phyloP scores from a whole-genome alignment of 2,329 filamentous ascomycete species.

The Hymenoscyphus occultus region DNA sequence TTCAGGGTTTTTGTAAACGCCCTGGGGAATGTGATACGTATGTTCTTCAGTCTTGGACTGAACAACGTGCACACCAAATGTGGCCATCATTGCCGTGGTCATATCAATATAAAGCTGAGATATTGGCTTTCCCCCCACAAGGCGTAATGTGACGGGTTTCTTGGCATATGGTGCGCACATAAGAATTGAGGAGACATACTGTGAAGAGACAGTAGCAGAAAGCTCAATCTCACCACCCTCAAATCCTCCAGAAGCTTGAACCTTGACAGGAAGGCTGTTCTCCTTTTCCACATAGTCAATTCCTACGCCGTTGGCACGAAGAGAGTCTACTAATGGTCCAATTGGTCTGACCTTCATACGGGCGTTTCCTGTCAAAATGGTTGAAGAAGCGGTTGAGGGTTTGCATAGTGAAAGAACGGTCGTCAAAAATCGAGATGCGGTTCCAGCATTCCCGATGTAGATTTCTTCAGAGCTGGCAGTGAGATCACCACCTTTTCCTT shows the following conservation, averaged over 20 bases:
- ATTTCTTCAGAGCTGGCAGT: constrained; percentile 72
- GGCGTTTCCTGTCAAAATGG: constrained; percentile 85
- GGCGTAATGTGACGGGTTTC: constrained; percentile 80
- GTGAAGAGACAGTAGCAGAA: constrained; percentile 94
- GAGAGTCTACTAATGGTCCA: constrained; percentile 85
- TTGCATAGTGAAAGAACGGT: constrained; percentile 84
- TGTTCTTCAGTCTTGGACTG: constrained; percentile 76
- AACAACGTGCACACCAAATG: constrained; percentile 80
- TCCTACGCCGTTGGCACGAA: constrained; percentile 80
- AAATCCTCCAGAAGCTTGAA: constrained; percentile 79
- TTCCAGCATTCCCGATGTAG: constrained; percentile 95
- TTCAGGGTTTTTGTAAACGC: constrained; percentile 74
- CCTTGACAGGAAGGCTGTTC: constrained; percentile 77
- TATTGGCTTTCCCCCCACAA: constrained; percentile 96
- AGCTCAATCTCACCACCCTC: constrained; percentile 85
- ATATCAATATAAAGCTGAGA: constrained; percentile 98
- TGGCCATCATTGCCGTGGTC: constrained; percentile 96
- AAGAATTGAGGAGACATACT: constrained; percentile 94
- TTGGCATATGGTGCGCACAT: constrained; percentile 98
- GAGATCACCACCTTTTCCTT: constrained; percentile 84
- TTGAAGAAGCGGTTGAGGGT: constrained; percentile 62
- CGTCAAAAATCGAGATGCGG: constrained; percentile 90
- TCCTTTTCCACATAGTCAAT: constrained; percentile 83
- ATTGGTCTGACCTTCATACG: constrained; percentile 97
- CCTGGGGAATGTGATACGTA: constrained; percentile 90